These are phyloP conservation scores for Chernovozyma sophiae-reginae DNA, from an alignment of 1,139 yeast species.

Conservation along the genomic window DNA sequence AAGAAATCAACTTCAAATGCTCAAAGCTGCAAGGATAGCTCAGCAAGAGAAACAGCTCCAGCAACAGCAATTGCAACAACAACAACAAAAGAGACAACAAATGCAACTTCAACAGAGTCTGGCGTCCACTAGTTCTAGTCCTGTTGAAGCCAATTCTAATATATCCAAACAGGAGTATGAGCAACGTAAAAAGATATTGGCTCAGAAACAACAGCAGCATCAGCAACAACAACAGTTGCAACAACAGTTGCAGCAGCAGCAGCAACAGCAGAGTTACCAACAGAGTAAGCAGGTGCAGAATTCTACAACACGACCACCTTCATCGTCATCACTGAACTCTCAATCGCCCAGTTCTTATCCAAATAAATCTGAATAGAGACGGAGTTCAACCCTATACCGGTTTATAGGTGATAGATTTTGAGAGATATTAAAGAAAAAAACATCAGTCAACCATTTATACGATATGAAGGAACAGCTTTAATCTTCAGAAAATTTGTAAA, in stretches of 20 bases:
- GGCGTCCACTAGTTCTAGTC: conserved; percentile 13
- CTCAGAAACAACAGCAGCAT: conserved; percentile 6
- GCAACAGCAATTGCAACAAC: conserved; percentile 21
- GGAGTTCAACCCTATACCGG: too few species aligned
- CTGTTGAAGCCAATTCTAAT: conserved; percentile 17
- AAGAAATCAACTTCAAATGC: conserved; percentile 33
- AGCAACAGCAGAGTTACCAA: conserved; percentile 1
- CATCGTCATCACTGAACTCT: background rate
- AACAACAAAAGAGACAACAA: conserved; percentile 11
- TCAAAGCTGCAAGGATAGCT: conserved; percentile 31
- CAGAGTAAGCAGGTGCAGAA: background rate
- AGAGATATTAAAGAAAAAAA: too few species aligned
- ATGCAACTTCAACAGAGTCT: conserved; percentile 4
- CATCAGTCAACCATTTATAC: too few species aligned
- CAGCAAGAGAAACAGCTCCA: conserved; percentile 25
- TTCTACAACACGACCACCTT: background rate
- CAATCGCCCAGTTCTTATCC: background rate
- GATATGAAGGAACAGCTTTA: too few species aligned
- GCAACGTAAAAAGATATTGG: conserved; percentile 5
- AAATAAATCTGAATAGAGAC: background rate
- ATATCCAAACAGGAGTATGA: conserved; percentile 21
- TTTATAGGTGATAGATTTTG: too few species aligned
- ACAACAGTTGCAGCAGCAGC: conserved; percentile 4
- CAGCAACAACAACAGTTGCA: conserved; percentile 3
- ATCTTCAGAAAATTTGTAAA: too few species aligned